Conservation (phyloP, 2,329 filamentous ascomycete species). For the Fusarium acutatum region DNA sequence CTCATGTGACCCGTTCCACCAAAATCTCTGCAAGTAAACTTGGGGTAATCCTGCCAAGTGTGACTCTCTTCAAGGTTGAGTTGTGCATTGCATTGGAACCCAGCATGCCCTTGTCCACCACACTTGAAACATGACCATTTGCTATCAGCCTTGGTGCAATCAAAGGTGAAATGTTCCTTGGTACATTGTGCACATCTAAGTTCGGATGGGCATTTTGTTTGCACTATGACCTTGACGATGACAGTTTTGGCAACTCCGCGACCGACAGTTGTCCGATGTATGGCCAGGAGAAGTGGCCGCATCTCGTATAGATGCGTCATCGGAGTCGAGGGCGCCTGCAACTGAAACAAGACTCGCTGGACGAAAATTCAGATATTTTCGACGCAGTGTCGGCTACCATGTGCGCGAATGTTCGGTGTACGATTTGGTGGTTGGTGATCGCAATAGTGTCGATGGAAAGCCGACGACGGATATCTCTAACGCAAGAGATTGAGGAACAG, state of each 20-base stretch:
- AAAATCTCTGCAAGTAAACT: neutral
- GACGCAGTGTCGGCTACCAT: neutral
- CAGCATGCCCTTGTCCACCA: neutral
- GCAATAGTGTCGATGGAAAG: neutral
- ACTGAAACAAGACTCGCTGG: neutral
- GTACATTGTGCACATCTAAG: neutral
- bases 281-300: neutral
- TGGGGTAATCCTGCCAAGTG: neutral
- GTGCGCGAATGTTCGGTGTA: neutral
- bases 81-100: neutral
- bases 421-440: neutral
- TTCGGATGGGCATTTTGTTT: neutral
- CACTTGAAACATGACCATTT: neutral
- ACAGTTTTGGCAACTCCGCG: neutral
- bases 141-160: neutral
- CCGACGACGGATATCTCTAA: neutral
- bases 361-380: neutral
- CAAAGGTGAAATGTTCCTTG: neutral
- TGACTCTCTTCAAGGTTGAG: neutral
- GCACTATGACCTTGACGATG: neutral
- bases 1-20: neutral
- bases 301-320: neutral
- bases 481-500: too few relatives aligned
- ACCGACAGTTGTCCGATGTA: neutral
- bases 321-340: neutral